Percentiles rank a stretch among this genome's conserved stretches.
phyloP scores from a whole-genome alignment of 768 basidiomycete genomes.

The Pulveroboletus sp. region DNA sequence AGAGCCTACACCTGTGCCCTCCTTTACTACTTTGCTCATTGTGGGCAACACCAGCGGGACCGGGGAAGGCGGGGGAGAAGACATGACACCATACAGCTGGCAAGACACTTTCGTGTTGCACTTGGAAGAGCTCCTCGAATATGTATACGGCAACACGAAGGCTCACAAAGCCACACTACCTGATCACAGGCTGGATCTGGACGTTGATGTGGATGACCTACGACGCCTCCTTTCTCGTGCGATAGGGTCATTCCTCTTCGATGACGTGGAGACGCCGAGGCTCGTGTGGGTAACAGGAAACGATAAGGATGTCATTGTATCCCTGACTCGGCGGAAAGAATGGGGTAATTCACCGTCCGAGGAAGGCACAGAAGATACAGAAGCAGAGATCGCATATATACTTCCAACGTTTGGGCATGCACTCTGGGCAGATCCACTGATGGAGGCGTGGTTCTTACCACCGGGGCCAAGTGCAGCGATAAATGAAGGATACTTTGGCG shows the following conservation, averaged over 20 bases:
- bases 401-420: constrained; percentile 47
- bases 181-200: constrained; percentile 15
- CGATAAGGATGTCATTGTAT: constrained; percentile 54
- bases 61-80: constrained; percentile 15
- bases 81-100: constrained; percentile 53
- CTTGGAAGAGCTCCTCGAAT: constrained; percentile 53
- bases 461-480: constrained; percentile 46
- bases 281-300: constrained; percentile 61
- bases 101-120: constrained; percentile 64
- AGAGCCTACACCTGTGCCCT: constrained; percentile 31
- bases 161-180: constrained; percentile 11
- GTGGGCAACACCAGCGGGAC: constrained; percentile 3
- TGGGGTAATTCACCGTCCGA: constrained; percentile 7
- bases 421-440: constrained; percentile 72
- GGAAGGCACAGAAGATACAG: constrained; percentile 18
- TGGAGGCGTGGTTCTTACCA: constrained; percentile 60
- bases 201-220: constrained; percentile 36
- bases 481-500: constrained; percentile 52
- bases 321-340: constrained; percentile 24
- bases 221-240: constrained; percentile 57
- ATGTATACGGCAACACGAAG: constrained; percentile 30
- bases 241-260: constrained; percentile 71
- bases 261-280: constrained; percentile 69
- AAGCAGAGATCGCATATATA: constrained; percentile 30
- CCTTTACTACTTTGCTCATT: constrained; percentile 8